These are phyloP conservation scores for Caulochytrium protostelioides DNA, from an alignment of 371 early-diverging fungal genomes.

Conservation along the genomic window DNA sequence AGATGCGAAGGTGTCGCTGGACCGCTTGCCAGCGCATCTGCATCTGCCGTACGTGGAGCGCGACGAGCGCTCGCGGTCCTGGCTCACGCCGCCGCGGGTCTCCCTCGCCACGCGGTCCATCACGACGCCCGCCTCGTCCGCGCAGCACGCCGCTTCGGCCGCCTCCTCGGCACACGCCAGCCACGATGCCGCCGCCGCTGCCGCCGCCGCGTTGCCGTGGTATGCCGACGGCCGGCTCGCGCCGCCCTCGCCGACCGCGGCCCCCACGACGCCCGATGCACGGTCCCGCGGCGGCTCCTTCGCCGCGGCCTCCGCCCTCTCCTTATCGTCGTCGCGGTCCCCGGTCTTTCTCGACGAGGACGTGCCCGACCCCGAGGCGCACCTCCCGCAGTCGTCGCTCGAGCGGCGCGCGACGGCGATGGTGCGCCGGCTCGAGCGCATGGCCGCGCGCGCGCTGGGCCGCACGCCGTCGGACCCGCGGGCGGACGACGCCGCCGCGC, in stretches of 20 bases:
- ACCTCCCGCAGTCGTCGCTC: no score
- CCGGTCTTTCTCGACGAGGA: conserved; percentile 1
- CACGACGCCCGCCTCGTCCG: no score
- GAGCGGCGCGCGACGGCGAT: not conserved
- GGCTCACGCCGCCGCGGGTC: no score
- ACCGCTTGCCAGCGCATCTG: no score
- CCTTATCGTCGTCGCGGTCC: no score
- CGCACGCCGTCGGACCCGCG: not conserved
- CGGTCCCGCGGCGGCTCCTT: not conserved
- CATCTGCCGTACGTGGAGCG: no score
- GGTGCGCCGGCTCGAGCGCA: not conserved
- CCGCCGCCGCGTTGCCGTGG: not conserved
- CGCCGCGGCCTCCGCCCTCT: no score
- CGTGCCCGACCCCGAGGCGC: conserved; percentile 1
- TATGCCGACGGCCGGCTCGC: not conserved
- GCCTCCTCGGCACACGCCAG: not conserved
- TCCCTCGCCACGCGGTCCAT: no score
- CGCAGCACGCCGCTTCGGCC: no score
- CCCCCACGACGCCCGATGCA: not conserved
- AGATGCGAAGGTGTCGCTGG: no score
- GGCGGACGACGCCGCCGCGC: not conserved
- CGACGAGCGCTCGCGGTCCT: no score
- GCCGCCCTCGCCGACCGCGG: not conserved
- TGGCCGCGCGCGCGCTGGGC: not conserved
- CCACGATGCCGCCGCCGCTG: not conserved